Base-by-base conservation (phyloP, 2,329 filamentous ascomycete genomes). In the Emericellopsis cladophorae region DNA sequence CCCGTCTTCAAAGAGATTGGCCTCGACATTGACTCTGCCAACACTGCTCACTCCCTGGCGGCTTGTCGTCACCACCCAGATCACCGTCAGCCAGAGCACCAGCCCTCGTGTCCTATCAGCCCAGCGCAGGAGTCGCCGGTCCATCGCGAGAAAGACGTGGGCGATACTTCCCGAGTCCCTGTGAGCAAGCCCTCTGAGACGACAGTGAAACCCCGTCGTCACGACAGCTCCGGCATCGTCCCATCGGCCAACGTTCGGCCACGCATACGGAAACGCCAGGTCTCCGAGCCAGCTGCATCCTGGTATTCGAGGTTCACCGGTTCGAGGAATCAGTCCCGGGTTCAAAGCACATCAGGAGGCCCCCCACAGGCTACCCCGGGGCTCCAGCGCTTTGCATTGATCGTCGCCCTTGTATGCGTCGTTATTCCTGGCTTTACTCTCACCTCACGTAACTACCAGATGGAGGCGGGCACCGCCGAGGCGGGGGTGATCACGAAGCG, bases 1-100 rank as follows among this genome's bases (percentile, higher is more conserved):
- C 74, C 70, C 18, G 57, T 73, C 42, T 75, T 75, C 48, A 70
- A 59, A 49, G 71, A 75, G 53, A 51, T 67, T 33, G 71, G 70
- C 5, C 49, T 74, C 16, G 56, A 62, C 38, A 58, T 62, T 34
- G 61, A 61, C 26, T 44, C 49, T 21, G 44, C 51, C 31, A 32
- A 40, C 18, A 47, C 47, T 4, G 37, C 41, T 11, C 26, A 26
- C n/a, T 11, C n/a, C 9, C 7, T 40, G 11, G 37, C 16, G 14
- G 15, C 37, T 9, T 16, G 11, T 10, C 12, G 8, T 29, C 26
- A 9, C 12, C 26, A 29, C 12, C 9, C 9, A 12, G 12, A 29
- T 9, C 26, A 9, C 26, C 9, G 26, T 29, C 32, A 10, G n/a
- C n/a, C 32, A 4, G 9, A 35, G 32, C 4, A 16, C 18, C 36